Base-by-base conservation (phyloP, 208 protist genomes). In the Leishmania arabica region DNA sequence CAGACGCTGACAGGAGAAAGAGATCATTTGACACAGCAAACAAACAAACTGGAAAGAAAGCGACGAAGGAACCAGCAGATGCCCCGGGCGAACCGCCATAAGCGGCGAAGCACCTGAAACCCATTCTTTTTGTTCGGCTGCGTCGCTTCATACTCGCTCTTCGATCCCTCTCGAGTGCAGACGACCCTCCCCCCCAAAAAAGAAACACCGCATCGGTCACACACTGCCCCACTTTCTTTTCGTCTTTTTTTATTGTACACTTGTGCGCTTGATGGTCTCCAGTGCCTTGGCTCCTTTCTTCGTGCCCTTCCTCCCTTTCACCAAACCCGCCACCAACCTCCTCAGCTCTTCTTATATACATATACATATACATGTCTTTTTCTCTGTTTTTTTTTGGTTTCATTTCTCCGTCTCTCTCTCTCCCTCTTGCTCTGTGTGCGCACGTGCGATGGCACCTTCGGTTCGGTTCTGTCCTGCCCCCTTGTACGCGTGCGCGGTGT, bases 391-490 rank as follows among this genome's bases (percentile, higher is more conserved):
- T 37, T 40, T 37, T 37, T 37, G 34, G 37, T 2, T 3, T 37
- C 24, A 1, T 68, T 7, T 51, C 40, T 62, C 62, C 19, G 34
- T 47, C 60, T 74, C 64, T 81, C 37, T 66, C 11, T 66, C 66
- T 66, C 65, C 64, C 53, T 74, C 72, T 74, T 34, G 69, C 54
- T 76, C 11, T 79, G 51, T 49, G 31, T 64, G 6, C 72, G 27
- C 62, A 40, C 62, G 31, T 68, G 62, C 7, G 11, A 19, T 21
- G 40, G 31, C 11, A 19, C n/a, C 9, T 42, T 68, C 15, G 31
- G 62, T 2, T 68, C 40, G 62, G 0, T 40, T 68, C 15, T 68
- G 8, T 2, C 2, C 15, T 15, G 15, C 62, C 15, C 15, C 31
- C 24, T 62, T 62, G 9, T 62, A 31, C 24, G 17, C 5, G 24